Evolutionary conservation across 1,284 basidiomycete species (phyloP).

Genomic region (Neolentinus lepideus): DNA sequence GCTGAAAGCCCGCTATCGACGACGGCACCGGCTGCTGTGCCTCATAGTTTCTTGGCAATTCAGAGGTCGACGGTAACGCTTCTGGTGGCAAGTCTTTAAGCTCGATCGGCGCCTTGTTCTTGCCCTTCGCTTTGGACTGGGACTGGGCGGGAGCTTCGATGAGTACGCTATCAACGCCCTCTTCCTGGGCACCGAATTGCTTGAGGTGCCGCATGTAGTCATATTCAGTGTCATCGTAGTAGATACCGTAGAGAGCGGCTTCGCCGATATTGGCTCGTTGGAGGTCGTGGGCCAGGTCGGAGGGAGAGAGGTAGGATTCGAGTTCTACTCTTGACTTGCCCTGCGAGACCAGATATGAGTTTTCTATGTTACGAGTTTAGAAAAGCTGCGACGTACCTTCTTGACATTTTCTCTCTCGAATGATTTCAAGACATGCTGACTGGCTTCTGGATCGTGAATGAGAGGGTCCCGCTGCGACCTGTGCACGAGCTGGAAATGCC

Average conservation of each 20-base stretch:
- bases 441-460: conserved; percentile 89
- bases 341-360: too few species aligned
- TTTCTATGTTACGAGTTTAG: too few species aligned
- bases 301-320: conserved; percentile 52
- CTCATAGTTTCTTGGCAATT: conserved; percentile 72
- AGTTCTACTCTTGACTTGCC: conserved; percentile 76
- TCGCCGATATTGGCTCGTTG: conserved; percentile 63
- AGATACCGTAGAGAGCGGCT: conserved; percentile 87
- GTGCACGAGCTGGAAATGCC: conserved; percentile 97
- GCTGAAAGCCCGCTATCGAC: conserved; percentile 87
- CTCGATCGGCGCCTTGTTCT: conserved; percentile 25
- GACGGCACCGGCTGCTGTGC: conserved; percentile 70
- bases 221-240: conserved; percentile 97
- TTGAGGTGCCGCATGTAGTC: conserved; percentile 99
- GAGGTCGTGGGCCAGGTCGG: conserved; percentile 46
- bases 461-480: conserved; percentile 94
- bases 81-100: conserved; percentile 60
- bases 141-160: conserved; percentile 62
- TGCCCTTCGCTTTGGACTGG: conserved; percentile 29
- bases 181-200: conserved; percentile 63
- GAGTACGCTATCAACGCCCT: conserved; percentile 70
- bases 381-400: conserved; percentile 57
- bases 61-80: conserved; percentile 63
- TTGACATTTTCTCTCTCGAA: conserved; percentile 67
- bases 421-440: conserved; percentile 82